These are phyloP conservation scores for Plasmodium relictum DNA, from an alignment of 169 alveolate species.

Conservation along the genomic window DNA sequence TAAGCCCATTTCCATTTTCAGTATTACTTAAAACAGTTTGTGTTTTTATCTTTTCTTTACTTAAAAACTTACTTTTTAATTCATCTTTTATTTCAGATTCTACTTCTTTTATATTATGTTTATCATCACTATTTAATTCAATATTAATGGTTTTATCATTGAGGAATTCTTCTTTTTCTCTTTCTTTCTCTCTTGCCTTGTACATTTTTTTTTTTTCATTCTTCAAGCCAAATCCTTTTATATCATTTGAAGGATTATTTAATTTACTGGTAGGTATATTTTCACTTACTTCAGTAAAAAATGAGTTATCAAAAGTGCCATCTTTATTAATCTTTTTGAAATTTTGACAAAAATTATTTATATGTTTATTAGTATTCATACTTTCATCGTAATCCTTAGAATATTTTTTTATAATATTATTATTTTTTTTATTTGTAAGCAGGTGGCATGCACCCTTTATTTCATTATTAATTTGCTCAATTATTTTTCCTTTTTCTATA, in stretches of 20 bases:
- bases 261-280: background rate
- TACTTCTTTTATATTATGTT: background rate
- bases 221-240: background rate
- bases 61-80: background rate
- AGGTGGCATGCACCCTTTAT: background rate
- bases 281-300: background rate
- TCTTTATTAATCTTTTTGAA: background rate
- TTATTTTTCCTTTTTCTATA: background rate
- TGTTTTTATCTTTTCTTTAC: background rate
- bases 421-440: conserved; percentile 9
- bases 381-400: background rate
- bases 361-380: background rate
- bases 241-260: background rate
- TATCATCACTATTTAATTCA: background rate
- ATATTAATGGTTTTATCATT: background rate
- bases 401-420: background rate
- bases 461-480: background rate
- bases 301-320: background rate
- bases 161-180: background rate
- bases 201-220: background rate
- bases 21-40: conserved; percentile 5
- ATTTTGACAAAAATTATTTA: background rate
- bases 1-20: conserved; percentile 15
- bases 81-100: background rate
- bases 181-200: background rate